A percentile compares a stretch with the other conserved stretches of the same genome.
Conservation (phyloP, 2,329 filamentous ascomycete species). For the Arthrinium phaeospermum region DNA sequence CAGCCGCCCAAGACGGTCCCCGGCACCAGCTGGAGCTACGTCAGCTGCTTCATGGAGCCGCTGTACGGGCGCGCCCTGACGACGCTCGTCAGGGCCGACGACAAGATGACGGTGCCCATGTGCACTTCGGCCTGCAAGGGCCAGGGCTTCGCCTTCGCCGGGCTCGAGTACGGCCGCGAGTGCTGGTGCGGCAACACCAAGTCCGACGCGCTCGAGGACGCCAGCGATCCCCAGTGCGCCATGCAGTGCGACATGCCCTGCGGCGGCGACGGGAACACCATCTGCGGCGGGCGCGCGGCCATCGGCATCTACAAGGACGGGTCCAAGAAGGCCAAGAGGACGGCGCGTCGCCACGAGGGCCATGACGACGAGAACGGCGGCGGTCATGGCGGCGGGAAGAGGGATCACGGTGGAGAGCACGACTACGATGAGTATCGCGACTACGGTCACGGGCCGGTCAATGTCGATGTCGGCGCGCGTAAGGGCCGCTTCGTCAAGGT, state of each 20-base stretch:
- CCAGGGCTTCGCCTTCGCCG: constrained; percentile 42
- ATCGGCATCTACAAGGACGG: constrained; percentile 25
- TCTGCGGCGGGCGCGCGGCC: constrained; percentile 26
- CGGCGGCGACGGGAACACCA: constrained; percentile 25
- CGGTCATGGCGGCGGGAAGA: too few species aligned
- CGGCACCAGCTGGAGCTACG: constrained; percentile 21
- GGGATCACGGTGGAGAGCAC: not conserved
- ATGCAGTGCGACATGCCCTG: constrained; percentile 32
- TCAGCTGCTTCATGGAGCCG: constrained; percentile 24
- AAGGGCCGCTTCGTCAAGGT: constrained; percentile 28
- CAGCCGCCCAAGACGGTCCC: constrained; percentile 26
- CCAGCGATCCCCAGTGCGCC: constrained; percentile 26
- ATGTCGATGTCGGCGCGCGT: constrained; percentile 21
- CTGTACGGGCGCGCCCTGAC: constrained; percentile 18
- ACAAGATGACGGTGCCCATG: constrained; percentile 43
- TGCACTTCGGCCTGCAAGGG: constrained; percentile 37
- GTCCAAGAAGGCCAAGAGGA: not conserved
- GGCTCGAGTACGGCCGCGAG: constrained; percentile 43
- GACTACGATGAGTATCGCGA: constrained; percentile 17
- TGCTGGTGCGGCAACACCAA: constrained; percentile 39
- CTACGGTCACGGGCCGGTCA: not conserved
- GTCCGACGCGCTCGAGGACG: constrained; percentile 23
- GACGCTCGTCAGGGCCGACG: constrained; percentile 25
- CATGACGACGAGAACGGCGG: not conserved
- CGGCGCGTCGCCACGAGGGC: not conserved